Conservation (phyloP, 176 grass and related monocot genomes). For the Oryza glaberrima region DNA sequence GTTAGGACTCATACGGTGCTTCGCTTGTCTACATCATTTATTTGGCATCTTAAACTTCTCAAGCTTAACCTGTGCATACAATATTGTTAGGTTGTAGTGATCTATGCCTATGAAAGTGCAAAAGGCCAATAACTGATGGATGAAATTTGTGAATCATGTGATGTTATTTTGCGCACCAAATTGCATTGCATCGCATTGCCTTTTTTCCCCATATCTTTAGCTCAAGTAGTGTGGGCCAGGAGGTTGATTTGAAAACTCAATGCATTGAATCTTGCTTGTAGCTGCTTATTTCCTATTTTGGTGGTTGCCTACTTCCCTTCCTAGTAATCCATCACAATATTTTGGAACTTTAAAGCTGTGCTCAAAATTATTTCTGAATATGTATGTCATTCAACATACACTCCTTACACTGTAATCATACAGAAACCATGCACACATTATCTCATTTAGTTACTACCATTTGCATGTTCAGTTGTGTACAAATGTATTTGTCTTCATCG, state of each 20-base stretch:
- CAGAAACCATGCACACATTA: slow-evolving; percentile 2
- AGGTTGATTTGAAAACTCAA: not conserved
- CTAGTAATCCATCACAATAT: not conserved
- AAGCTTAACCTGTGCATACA: slow-evolving; percentile 3
- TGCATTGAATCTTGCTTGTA: not conserved
- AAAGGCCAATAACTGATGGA: not conserved
- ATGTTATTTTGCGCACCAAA: not conserved
- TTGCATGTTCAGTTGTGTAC: not conserved
- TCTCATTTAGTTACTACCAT: not conserved
- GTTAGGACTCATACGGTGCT: not conserved
- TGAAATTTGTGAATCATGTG: not conserved
- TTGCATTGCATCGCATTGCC: not conserved
- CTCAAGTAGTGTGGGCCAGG: not conserved
- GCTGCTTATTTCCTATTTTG: not conserved
- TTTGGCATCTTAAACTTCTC: not conserved
- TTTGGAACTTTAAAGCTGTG: slow-evolving; percentile 5
- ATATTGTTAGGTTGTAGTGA: slow-evolving; percentile 11
- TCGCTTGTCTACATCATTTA: not conserved
- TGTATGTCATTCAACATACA: not conserved
- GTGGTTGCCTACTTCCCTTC: slow-evolving; percentile 12
- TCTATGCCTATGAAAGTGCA: not conserved
- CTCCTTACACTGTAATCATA: not conserved
- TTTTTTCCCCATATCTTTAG: not conserved
- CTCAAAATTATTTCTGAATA: not conserved
- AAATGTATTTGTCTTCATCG: not conserved